Percentiles rank a stretch among this genome's conserved stretches.
phyloP scores from a whole-genome alignment of 352 stramenopile genomes.

The Pythium rhizo-oryzae region DNA sequence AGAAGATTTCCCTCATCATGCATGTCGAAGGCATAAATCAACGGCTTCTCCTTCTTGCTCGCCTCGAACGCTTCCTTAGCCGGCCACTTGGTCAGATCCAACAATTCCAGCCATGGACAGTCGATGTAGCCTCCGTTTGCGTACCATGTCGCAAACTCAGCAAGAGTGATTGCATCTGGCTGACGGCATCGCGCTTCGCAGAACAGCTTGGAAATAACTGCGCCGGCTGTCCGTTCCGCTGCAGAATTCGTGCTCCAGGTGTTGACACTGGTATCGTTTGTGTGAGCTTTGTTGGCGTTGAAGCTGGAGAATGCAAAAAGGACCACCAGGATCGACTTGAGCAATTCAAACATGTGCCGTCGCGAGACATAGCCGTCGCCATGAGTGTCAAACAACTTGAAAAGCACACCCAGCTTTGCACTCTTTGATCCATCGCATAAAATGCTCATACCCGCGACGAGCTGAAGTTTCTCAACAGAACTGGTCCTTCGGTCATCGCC shows the following conservation, averaged over 20 bases:
- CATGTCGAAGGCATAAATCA: slow-evolving; percentile 88
- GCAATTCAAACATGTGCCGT: slow-evolving; percentile 78
- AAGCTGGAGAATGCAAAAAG: slow-evolving; percentile 87
- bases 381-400: slow-evolving; percentile 78
- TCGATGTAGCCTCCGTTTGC: slow-evolving; percentile 93
- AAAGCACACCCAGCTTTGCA: slow-evolving; percentile 91
- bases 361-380: slow-evolving; percentile 65
- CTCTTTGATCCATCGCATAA: slow-evolving; percentile 96
- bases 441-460: slow-evolving; percentile 89
- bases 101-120: slow-evolving; percentile 95
- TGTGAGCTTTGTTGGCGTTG: slow-evolving; percentile 61
- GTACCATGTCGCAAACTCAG: slow-evolving; percentile 98
- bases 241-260: slow-evolving; percentile 80
- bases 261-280: slow-evolving; percentile 61
- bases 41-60: slow-evolving; percentile 82
- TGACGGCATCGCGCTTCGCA: slow-evolving; percentile 68
- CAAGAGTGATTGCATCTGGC: slow-evolving; percentile 86
- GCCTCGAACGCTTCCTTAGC: slow-evolving; percentile 87
- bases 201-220: slow-evolving; percentile 90
- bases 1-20: slow-evolving; percentile 84
- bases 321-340: slow-evolving; percentile 81
- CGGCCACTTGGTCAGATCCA: slow-evolving; percentile 96
- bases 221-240: slow-evolving; percentile 86
- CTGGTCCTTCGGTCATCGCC: slow-evolving; percentile 34
- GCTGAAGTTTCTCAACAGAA: slow-evolving; percentile 72